phyloP scores from a whole-genome alignment of 2,329 filamentous ascomycete species.

The Colletotrichum euphorbiae region DNA sequence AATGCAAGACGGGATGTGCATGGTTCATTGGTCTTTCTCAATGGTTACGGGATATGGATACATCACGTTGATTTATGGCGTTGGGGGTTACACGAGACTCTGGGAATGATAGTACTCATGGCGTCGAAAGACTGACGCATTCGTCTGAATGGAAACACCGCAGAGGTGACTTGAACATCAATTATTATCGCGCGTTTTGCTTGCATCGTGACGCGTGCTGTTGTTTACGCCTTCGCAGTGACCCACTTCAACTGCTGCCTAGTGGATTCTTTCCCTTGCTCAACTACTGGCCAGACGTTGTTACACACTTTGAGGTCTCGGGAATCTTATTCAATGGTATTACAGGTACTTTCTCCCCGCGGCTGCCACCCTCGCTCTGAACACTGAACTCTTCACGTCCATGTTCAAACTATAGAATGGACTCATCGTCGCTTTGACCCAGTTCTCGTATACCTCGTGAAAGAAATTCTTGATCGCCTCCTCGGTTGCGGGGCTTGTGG shows the following conservation, averaged over 20 bases:
- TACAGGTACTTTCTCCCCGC: constrained; percentile 94
- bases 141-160: constrained; percentile 41
- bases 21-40: constrained; percentile 39
- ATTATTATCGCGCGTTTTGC: rapidly evolving
- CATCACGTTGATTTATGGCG: constrained; percentile 43
- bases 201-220: constrained; percentile 14
- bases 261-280: no score
- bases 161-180: constrained; percentile 41
- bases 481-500: constrained; percentile 89
- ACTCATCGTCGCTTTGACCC: constrained; percentile 97
- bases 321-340: background rate
- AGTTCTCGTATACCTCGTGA: constrained; percentile 93
- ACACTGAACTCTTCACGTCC: constrained; percentile 87
- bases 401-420: constrained; percentile 92
- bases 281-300: background rate
- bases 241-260: no score
- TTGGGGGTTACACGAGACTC: constrained; percentile 43
- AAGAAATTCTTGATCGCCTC: constrained; percentile 97
- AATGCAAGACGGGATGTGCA: background rate
- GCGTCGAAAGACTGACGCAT: constrained; percentile 42
- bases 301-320: background rate
- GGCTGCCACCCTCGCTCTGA: constrained; percentile 82
- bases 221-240: constrained; percentile 4
- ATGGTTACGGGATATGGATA: constrained; percentile 38
- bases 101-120: constrained; percentile 40